A percentile compares a stretch with the other conserved stretches of the same genome.
Conservation (phyloP, 2,329 filamentous ascomycete species). For the Cladosporium cucumerinum region DNA sequence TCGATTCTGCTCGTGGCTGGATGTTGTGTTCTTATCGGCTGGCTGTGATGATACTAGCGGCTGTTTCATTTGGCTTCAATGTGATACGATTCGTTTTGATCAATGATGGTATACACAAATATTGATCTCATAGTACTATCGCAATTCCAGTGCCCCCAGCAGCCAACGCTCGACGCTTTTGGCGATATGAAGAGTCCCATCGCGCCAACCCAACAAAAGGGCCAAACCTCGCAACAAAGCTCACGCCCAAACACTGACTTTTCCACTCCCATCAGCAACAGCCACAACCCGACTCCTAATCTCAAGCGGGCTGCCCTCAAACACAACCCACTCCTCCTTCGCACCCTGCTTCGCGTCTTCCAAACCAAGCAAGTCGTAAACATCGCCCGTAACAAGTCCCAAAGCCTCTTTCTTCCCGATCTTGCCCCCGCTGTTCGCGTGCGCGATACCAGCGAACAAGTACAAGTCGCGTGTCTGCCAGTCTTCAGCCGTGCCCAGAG, state of each 20-base stretch:
- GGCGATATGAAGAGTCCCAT: too few species aligned
- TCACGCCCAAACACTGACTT: slow-evolving; percentile 27
- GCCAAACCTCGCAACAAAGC: too few species aligned
- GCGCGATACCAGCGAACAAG: slow-evolving; percentile 58
- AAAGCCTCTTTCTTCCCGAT: slow-evolving; percentile 55
- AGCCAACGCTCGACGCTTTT: background rate
- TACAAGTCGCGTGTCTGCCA: slow-evolving; percentile 61
- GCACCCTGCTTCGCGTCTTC: slow-evolving; percentile 26
- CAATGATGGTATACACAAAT: background rate
- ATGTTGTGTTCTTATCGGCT: background rate
- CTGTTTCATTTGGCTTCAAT: background rate
- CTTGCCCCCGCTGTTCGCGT: slow-evolving; percentile 54
- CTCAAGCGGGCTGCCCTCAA: slow-evolving; percentile 61
- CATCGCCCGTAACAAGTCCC: slow-evolving; percentile 55
- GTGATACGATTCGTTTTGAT: background rate
- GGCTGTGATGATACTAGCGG: background rate
- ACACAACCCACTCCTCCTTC: slow-evolving; percentile 55
- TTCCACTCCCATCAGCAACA: slow-evolving; percentile 45
- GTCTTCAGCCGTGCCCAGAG: slow-evolving; percentile 59
- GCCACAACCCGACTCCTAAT: slow-evolving; percentile 56
- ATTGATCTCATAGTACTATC: background rate
- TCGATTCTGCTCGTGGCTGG: background rate
- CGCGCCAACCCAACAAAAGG: too few species aligned
- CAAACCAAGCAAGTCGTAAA: slow-evolving; percentile 57
- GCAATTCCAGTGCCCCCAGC: background rate